Evolutionary conservation across 257 asterid genomes (phyloP), one percentile per base, ranked within the genome.

Genomic region (Pogostemon cablin): DNA sequence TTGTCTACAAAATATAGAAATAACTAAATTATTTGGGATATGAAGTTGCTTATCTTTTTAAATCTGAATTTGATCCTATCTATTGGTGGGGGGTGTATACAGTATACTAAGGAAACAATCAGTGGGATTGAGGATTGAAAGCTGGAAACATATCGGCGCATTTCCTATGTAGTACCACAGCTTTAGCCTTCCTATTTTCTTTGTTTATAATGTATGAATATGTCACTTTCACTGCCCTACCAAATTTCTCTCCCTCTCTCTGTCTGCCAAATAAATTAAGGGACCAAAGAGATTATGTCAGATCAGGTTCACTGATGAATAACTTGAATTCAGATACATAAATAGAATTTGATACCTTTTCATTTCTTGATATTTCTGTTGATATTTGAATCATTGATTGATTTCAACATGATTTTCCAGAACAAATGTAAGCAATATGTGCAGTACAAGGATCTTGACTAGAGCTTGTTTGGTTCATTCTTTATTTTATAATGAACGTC

Each of bases 401-500:
- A 10, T 53, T 37, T 17, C 10, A 37, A 53, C 59, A 15, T 53
- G 59, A 17, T 9, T 3, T 32, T 8, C 7, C 20, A 7, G 9
- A 53, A 53, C 9, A 0, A 2, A 11, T 17, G 4, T 17, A 20
- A 53, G 11, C 59, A 53, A 20, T 20, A 17, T 35, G 59, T 3
- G 10, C 59, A 53, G 3, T 53, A 53, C 11, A 53, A 17, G 1
- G 37, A 15, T 53, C 38, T 15, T 53, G 59, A 53, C 25, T 20
- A 20, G 25, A 0, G 25, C 20, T 53, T 20, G 10, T 6, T 53
- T 2, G 58, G 37, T 37, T 53, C 59, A 17, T 53, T 20, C 25
- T 20, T 20, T 20, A 20, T 20, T 20, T 20, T 72, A 12, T 52
- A 57, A 69, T 25, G 35, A 61, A 68, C 60, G 35, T 60, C 62